Base-by-base conservation (phyloP, 345 rosid genomes). In the Corchorus capsularis region DNA sequence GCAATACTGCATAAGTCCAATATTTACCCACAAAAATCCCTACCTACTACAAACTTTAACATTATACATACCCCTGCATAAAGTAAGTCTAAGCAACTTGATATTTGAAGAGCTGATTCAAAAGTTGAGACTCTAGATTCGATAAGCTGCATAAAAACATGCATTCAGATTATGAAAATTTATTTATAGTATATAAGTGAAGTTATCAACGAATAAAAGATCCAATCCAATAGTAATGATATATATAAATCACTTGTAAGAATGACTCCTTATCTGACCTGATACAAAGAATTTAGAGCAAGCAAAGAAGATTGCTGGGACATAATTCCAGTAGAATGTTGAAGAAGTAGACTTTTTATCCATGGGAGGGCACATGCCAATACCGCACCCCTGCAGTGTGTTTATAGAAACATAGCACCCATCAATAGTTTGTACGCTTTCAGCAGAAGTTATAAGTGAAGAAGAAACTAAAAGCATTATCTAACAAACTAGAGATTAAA, bases 331-430 rank as follows among this genome's bases (percentile, higher is more conserved):
- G 89, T 92, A 41, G 97, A 90, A 80, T 96, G 98, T 75, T 91
- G 91, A 79, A 91, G 93, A 56, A 96, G 86, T 66, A 94, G 80
- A 80, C 89, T 80, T 79, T 89, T 92, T 50, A 96, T 88, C 98
- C 98, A 94, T 0, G 99, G 98, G 80, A 94, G 88, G 41, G 92
- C 80, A 82, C 97, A 96, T 35, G 86, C 97, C 77, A 91, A 77
- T 53, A 96, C 87, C 74, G 98, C 97, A 75, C 97, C 99, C 84
- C 99, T 96, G 87, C 77, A 81, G 20, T 4, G 32, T 41, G 14
- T 65, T 64, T 39, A 39, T 39, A 54, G 41, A 41, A 56, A 45
- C 50, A 59, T 43, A 17, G 17, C 39, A 1, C 15, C 41, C 12
- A 5, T 7, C 19, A 37, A 55, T 55, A 46, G 16, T 39, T 63